phyloP scores from a whole-genome alignment of 177 flowering plant genomes.

The Tripterygium wilfordii region DNA sequence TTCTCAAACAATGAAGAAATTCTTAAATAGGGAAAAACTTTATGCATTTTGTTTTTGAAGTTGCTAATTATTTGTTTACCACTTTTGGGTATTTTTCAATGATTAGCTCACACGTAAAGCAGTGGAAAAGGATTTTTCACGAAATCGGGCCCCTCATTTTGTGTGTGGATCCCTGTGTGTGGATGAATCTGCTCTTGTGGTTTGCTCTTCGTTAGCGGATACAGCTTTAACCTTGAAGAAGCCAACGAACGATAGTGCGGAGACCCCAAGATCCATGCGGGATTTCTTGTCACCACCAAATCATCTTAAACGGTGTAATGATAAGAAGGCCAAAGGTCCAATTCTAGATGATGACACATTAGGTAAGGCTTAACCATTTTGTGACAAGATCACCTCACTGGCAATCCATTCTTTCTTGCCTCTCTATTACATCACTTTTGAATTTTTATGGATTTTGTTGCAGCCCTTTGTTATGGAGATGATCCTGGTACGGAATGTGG shows the following conservation, averaged over 20 bases:
- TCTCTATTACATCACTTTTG: neutral
- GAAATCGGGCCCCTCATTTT: conserved; percentile 62
- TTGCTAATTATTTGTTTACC: neutral
- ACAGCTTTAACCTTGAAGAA: conserved; percentile 41
- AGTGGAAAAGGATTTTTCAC: conserved; percentile 58
- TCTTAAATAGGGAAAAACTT: no score
- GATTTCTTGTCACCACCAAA: conserved; percentile 18
- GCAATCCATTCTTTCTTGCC: neutral
- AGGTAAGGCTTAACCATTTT: conserved; percentile 23
- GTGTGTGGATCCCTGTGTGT: conserved; percentile 54
- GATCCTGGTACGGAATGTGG: conserved; percentile 26
- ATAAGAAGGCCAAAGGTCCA: conserved; percentile 13
- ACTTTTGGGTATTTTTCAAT: neutral
- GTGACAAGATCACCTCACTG: no score
- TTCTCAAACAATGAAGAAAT: no score
- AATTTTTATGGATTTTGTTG: conserved; percentile 1
- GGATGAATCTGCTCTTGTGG: conserved; percentile 40
- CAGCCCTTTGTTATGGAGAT: conserved; percentile 43
- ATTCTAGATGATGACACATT: conserved; percentile 20
- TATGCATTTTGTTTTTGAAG: no score
- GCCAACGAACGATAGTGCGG: conserved; percentile 22
- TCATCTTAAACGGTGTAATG: conserved; percentile 26
- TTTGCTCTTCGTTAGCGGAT: conserved; percentile 41
- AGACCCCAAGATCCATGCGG: conserved; percentile 30
- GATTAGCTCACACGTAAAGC: conserved; percentile 65